Base-by-base conservation (phyloP, 139 green algal species). In the Astrephomene gubernaculifera region DNA sequence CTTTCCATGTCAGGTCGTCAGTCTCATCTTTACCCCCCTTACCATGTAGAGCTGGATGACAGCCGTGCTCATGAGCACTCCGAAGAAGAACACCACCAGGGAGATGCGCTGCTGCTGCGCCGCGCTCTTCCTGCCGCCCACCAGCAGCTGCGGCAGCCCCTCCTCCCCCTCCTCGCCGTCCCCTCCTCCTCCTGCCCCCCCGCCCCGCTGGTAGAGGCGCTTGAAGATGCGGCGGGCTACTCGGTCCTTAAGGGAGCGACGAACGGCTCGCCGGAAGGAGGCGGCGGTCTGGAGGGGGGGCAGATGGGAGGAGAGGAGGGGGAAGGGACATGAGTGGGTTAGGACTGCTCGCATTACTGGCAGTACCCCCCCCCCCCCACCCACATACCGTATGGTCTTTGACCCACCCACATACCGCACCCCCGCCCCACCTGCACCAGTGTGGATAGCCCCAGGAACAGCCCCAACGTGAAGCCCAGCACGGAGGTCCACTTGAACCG, bases 41-140 rank as follows among this genome's bases (percentile, higher is more conserved):
- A 88, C 72, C 44, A 81, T 65, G 35, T 88, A 88, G 17, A 88
- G 63, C 64, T 88, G 83, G 83, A 88, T 81, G 35, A 88, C 83
- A 12, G 83, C 75, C 1, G 72, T 78, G 27, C 45, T 72, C 52
- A 88, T 72, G 44, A 88, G 72, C 35, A 88, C 83, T 17, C 83
- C 83, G n/a, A 87, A 81, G 82, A 87, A 83, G 43, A 87, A 83
- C 44, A 88, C 72, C 39, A 88, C 83, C 12, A 81, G 35, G 1
- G 33, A 63, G 63, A 88, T 49, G n/a, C 7, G 12, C 0, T 61
- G 52, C 29, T 72, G 29, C 24, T 69, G 41, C 8, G 81, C 81
- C 5, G 71, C 57, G 12, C 39, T 57, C 22, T 76, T 44, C 31
- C 76, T 64, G 8, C 61, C 60, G 38, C 38, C 57, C 36, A 71